phyloP scores from a whole-genome alignment of 345 rosid genomes.

The Euphorbia tirucalli region DNA sequence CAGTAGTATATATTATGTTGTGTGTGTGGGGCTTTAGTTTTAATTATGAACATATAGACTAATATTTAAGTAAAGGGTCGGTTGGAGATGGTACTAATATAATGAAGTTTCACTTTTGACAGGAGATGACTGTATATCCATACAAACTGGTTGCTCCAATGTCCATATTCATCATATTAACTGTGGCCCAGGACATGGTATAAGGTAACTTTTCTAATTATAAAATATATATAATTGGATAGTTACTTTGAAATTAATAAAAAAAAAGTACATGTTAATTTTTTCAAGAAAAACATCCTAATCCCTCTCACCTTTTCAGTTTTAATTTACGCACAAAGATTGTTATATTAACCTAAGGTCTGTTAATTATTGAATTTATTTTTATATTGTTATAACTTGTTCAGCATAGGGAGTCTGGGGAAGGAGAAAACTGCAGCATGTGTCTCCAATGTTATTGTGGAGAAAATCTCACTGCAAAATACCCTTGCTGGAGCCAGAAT shows the following conservation, averaged over 20 bases:
- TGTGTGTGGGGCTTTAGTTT: background rate
- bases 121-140: constrained; percentile 96
- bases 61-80: background rate
- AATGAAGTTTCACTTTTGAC: constrained; percentile 8
- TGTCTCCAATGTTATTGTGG: constrained; percentile 65
- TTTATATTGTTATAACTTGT: background rate
- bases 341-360: no score
- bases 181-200: constrained; percentile 96
- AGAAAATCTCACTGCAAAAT: constrained; percentile 47
- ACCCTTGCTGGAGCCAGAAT: constrained; percentile 76
- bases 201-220: constrained; percentile 44
- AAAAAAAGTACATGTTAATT: no score
- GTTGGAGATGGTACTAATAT: background rate
- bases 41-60: constrained; percentile 3
- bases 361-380: background rate
- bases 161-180: constrained; percentile 66
- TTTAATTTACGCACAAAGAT: no score
- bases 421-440: constrained; percentile 69
- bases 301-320: no score
- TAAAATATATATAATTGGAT: background rate
- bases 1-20: constrained; percentile 4
- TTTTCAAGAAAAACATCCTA: background rate
- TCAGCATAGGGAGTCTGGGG: constrained; percentile 79
- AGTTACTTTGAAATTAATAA: background rate
- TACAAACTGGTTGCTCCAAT: constrained; percentile 81